Evolutionary conservation across 352 stramenopile genomes (phyloP), one percentile per base, ranked within the genome.

Genomic region (Globisporangium paroecandrum): DNA sequence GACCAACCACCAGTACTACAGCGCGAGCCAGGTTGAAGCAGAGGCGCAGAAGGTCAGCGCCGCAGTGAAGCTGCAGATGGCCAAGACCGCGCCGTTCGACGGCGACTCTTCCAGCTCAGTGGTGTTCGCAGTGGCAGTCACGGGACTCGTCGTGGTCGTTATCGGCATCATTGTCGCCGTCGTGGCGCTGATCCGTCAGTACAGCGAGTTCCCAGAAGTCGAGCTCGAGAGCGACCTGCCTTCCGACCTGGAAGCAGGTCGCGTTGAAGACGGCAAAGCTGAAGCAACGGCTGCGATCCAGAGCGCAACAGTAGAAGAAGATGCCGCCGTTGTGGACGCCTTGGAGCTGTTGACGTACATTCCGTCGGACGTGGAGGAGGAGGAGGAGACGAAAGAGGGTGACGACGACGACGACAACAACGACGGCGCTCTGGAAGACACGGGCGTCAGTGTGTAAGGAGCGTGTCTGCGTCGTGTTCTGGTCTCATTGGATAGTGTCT

Each of bases 101-200:
- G 20, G 70, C 24, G 53, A 66, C 8, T 53, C 56, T 1, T 59
- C 64, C 56, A 66, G 71, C 56, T 65, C 58, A 8, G 18, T 71
- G 20, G 24, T 64, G 34, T 25, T 72, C 25, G 15, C 57, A 7
- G 64, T 43, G 12, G 47, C 64, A 3, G 60, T 74, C 15, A 64
- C 60, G 3, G 73, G 70, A 1, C 56, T 70, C 12, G 70, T 67
- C 6, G 58, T 70, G 7, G 62, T 61, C 18, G 62, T 68, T 4
- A 10, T 73, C 3, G 73, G 57, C 25, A 66, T 69, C 10, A 12
- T 79, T 22, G 32, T 76, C 18, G 66, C 60, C 20, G 8, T 75
- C 25, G n/a, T 79, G 20, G 60, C 51, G 20, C 63, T 57, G 25
- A 27, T 68, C 24, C 65, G 69, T 25, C 69, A 67, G 29, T 67